Evolutionary conservation across 2,329 filamentous ascomycete genomes (phyloP), one percentile per base, ranked within the genome.

Genomic region (Hysterium pulicare): DNA sequence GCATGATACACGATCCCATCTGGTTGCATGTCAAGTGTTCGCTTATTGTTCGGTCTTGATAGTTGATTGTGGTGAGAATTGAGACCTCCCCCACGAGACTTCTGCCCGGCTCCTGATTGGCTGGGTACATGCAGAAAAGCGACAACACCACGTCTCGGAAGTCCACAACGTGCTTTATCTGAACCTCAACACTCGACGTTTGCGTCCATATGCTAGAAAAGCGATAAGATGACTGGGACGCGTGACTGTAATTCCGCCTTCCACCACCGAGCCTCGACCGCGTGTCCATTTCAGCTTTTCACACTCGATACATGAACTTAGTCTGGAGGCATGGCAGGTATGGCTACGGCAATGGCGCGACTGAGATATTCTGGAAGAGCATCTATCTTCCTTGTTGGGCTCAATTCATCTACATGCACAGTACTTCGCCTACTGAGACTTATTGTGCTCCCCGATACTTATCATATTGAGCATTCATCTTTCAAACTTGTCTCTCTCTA

Each of bases 311-410:
- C n/a, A n/a, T n/a, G n/a, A n/a, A n/a, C n/a, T n/a, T n/a, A n/a
- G 13, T 19, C 32, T 34, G 35, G 8, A 21, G 10, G 15, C 19
- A 11, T 21, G 15, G 9, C 10, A 11, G n/a, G 20, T 16, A 38
- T 38, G 20, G 20, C 15, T 10, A 38, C 35, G 17, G 35, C 35
- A 38, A 38, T 11, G 19, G 35, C 35, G 35, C 20, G 20, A 38
- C 23, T 22, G 20, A 4, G 13, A 17, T 3, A 21, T 34, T n/a
- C 32, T 34, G 32, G 13, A 34, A 23, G 15, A 5, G 20, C 13
- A 15, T 10, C 21, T 15, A 28, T n/a, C 16, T 17, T 36, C 13
- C 19, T 17, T 20, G 11, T 38, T 21, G 35, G 13, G 13, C 35
- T 11, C 3, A 11, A 17, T 20, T 22, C 21, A 23, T 38, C 35